Evolutionary conservation across 257 asterid genomes (phyloP).

Genomic region (Nicotiana knightiana): DNA sequence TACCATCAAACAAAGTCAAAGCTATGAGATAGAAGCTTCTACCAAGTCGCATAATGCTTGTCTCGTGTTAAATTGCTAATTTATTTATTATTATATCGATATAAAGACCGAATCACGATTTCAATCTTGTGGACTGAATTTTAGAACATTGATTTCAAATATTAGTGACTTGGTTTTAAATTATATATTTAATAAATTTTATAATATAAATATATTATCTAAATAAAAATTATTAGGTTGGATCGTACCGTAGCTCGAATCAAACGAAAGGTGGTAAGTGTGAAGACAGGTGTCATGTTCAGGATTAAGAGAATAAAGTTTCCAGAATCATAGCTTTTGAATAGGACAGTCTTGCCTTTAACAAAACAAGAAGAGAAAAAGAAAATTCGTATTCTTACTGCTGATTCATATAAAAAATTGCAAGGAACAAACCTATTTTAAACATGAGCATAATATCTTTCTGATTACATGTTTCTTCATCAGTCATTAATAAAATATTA

Average conservation of each 20-base stretch:
- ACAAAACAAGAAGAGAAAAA: not conserved
- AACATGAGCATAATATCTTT: not conserved
- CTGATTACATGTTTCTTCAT: no score
- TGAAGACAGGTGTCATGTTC: not conserved
- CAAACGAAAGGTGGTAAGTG: not conserved
- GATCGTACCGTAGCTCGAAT: not conserved
- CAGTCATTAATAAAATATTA: no score
- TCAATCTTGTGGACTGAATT: no score
- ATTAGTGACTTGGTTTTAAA: no score
- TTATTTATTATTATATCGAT: not conserved
- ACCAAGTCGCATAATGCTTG: not conserved
- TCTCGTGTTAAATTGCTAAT: not conserved
- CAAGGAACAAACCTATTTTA: not conserved
- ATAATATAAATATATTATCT: no score
- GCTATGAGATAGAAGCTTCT: not conserved
- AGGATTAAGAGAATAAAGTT: not conserved
- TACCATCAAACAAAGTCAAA: not conserved
- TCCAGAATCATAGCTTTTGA: not conserved
- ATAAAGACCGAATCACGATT: accelerated
- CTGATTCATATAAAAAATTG: not conserved
- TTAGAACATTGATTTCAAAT: no score
- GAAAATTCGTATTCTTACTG: not conserved
- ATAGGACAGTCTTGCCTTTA: not conserved
- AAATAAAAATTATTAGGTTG: no score
- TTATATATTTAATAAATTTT: no score